Conservation (phyloP, 2,329 filamentous ascomycete species). For the Aspergillus aculeatus region DNA sequence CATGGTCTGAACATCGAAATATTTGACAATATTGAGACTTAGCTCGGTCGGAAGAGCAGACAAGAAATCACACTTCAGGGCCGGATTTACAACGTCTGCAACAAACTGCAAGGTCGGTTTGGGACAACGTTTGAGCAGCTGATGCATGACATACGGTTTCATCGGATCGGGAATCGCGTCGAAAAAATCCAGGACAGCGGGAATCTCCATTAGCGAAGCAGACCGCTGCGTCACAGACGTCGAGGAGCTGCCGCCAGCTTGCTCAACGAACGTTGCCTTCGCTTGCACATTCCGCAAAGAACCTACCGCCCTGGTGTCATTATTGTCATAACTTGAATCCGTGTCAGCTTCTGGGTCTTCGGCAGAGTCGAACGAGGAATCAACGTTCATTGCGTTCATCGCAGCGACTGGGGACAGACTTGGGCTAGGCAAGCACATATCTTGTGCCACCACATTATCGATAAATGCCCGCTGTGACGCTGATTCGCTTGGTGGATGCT, state of each 20-base stretch:
- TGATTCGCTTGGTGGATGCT: constrained; percentile 21
- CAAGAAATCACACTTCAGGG: constrained; percentile 91
- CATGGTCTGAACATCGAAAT: constrained; percentile 80
- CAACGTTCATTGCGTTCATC: constrained; percentile 56
- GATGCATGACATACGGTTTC: constrained; percentile 96
- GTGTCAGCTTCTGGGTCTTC: constrained; percentile 43
- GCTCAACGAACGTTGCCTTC: constrained; percentile 10
- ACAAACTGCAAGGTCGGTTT: constrained; percentile 87
- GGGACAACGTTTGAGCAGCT: constrained; percentile 82
- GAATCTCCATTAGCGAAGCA: constrained; percentile 69
- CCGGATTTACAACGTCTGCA: constrained; percentile 86
- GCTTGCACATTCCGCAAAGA: constrained; percentile 18
- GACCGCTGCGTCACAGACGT: constrained; percentile 27
- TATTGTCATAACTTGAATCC: constrained; percentile 45
- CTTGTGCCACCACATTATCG: constrained; percentile 72
- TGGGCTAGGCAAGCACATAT: constrained; percentile 91
- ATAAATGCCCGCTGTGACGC: constrained; percentile 50
- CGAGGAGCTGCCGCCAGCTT: constrained; percentile 7
- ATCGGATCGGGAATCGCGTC: constrained; percentile 87
- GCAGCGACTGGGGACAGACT: constrained; percentile 87
- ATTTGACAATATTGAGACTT: constrained; percentile 81
- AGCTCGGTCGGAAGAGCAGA: constrained; percentile 80
- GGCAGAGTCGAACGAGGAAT: constrained; percentile 43
- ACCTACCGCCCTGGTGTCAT: constrained; percentile 27
- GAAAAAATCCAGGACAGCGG: constrained; percentile 81